Evolutionary conservation across 441 rosid species (phyloP).

Genomic region (Adansonia madagascariensis): DNA sequence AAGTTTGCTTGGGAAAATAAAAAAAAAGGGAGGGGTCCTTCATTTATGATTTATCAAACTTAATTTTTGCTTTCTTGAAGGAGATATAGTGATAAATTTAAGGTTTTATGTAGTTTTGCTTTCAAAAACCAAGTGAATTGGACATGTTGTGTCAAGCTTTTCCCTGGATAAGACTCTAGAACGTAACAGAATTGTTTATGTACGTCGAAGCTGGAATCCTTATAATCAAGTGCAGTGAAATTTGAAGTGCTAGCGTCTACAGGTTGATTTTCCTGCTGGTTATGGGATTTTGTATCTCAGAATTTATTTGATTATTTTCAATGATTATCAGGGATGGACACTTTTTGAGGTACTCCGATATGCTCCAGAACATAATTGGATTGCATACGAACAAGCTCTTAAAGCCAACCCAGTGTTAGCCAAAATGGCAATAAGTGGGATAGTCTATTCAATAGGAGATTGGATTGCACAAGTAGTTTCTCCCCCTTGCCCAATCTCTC

Average conservation of each 20-base stretch:
- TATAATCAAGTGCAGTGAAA: not conserved
- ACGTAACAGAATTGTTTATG: not conserved
- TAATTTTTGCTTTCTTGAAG: not conserved
- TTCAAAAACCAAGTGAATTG: not conserved
- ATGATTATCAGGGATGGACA: constrained; percentile 82
- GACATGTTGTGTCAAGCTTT: not conserved
- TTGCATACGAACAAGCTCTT: constrained; percentile 87
- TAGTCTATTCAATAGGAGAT: constrained; percentile 85
- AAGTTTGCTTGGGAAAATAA: not conserved
- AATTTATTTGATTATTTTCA: constrained; percentile 19
- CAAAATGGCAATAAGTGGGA: constrained; percentile 96
- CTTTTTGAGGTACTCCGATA: constrained; percentile 79
- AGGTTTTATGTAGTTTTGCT: not conserved
- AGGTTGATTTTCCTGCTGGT: constrained; percentile 9
- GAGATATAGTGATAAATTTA: not conserved
- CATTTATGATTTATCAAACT: not conserved
- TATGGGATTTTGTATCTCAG: not conserved
- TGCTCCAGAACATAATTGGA: constrained; percentile 91
- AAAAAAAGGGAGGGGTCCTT: not conserved
- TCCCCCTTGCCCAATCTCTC: not conserved
- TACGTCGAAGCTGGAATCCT: not conserved
- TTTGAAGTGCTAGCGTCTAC: not conserved
- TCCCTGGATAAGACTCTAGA: not conserved
- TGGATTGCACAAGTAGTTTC: constrained; percentile 90
- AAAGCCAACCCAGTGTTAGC: constrained; percentile 87